A percentile compares a stretch with the other conserved stretches of the same genome.
Conservation (phyloP, 441 rosid species). For the Adansonia rubrostipa region DNA sequence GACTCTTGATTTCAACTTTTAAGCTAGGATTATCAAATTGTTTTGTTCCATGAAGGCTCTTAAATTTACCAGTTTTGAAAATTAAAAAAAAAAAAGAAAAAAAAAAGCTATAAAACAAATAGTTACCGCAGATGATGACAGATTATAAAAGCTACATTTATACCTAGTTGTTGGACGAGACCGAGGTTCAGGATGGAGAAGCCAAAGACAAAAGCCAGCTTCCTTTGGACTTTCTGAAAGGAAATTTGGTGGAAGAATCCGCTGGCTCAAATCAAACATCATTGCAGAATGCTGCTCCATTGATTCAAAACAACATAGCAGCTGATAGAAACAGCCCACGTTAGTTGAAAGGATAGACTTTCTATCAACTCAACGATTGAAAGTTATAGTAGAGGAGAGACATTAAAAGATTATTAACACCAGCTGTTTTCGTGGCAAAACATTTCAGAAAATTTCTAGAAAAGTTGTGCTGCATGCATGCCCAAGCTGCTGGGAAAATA, state of each 20-base stretch:
- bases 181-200: conserved; percentile 73
- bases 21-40: neutral
- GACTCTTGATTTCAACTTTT: no score
- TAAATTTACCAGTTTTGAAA: neutral
- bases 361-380: conserved; percentile 19
- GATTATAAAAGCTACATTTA: conserved; percentile 16
- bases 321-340: conserved; percentile 46
- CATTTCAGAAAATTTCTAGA: conserved; percentile 19
- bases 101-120: neutral
- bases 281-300: conserved; percentile 53
- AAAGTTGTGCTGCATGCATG: conserved; percentile 1
- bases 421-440: neutral
- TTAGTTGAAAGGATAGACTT: conserved; percentile 26
- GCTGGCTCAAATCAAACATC: conserved; percentile 67
- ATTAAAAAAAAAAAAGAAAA: no score
- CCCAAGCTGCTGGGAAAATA: conserved; percentile 13
- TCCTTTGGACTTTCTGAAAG: conserved; percentile 70
- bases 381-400: neutral
- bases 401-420: neutral
- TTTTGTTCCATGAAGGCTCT: neutral
- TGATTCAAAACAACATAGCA: conserved; percentile 63
- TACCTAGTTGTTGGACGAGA: conserved; percentile 87
- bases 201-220: conserved; percentile 91
- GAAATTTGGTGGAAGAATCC: conserved; percentile 75
- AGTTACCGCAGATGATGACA: conserved; percentile 7